These are phyloP conservation scores for Globisporangium canariense DNA, from an alignment of 352 stramenopile genomes.

Conservation along the genomic window DNA sequence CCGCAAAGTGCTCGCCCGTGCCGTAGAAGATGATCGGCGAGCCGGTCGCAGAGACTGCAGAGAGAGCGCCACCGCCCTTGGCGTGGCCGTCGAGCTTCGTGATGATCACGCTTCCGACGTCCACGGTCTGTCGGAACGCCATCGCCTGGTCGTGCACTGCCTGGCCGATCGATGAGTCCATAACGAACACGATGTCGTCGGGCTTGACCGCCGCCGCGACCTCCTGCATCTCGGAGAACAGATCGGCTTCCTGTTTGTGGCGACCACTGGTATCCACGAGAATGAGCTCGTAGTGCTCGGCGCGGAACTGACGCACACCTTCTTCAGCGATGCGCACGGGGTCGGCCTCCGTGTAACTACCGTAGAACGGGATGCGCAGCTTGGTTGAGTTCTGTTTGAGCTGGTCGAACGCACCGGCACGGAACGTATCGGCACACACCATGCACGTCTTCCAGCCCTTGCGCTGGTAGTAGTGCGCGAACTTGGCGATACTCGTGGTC, in stretches of 20 bases:
- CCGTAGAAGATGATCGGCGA: conserved; percentile 99
- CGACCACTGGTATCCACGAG: conserved; percentile 98
- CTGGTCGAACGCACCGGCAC: conserved; percentile 98
- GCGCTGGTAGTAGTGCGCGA: conserved; percentile 97
- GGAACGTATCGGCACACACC: conserved; percentile 99
- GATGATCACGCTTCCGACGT: conserved; percentile 98
- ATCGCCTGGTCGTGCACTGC: conserved; percentile 96
- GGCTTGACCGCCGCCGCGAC: conserved; percentile 94
- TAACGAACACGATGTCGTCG: conserved; percentile 98
- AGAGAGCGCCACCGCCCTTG: conserved; percentile 97
- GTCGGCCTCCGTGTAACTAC: conserved; percentile 97
- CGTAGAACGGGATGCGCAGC: conserved; percentile 98
- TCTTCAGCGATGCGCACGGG: conserved; percentile 97
- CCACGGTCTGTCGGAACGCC: conserved; percentile 94
- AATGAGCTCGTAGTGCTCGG: conserved; percentile 98
- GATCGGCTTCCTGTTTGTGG: conserved; percentile 96
- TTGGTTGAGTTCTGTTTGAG: conserved; percentile 99
- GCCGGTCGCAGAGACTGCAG: conserved; percentile 96
- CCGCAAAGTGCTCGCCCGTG: conserved; percentile 97
- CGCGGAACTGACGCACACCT: conserved; percentile 95
- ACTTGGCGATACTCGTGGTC: conserved; percentile 99
- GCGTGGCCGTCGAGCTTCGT: conserved; percentile 99
- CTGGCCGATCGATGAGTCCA: conserved; percentile 99
- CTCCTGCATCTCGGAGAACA: conserved; percentile 99
- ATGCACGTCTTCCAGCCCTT: conserved; percentile 98